Conservation (phyloP, 1,284 basidiomycete species). For the Microbotryum saponariae region DNA sequence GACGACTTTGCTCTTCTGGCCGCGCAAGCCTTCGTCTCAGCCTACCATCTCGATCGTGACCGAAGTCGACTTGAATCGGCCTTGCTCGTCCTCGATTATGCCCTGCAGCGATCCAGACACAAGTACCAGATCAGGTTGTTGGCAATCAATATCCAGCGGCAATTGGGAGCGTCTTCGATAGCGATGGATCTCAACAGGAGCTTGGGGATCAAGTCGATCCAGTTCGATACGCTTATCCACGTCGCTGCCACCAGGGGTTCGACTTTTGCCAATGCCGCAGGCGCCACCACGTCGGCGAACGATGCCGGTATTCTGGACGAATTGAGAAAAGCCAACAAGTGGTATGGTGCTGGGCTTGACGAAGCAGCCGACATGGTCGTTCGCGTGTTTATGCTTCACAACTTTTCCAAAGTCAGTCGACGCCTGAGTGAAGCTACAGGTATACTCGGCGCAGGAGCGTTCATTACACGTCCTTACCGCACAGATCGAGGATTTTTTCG, state of each 20-base stretch:
- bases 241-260: slow-evolving; percentile 65
- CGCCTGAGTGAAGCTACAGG: slow-evolving; percentile 33
- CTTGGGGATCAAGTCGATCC: slow-evolving; percentile 69
- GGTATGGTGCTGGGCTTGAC: slow-evolving; percentile 16
- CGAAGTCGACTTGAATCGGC: slow-evolving; percentile 58
- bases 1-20: slow-evolving; percentile 75
- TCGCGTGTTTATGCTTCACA: slow-evolving; percentile 35
- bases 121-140: slow-evolving; percentile 66
- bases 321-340: slow-evolving; percentile 1
- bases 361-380: slow-evolving; percentile 41
- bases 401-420: slow-evolving; percentile 30
- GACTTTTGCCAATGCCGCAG: slow-evolving; percentile 53
- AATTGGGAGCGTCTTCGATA: slow-evolving; percentile 58
- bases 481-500: slow-evolving; percentile 73
- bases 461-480: slow-evolving; percentile 64
- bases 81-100: slow-evolving; percentile 60
- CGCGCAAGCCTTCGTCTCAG: slow-evolving; percentile 48
- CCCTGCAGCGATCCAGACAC: slow-evolving; percentile 61
- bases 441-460: slow-evolving; percentile 68
- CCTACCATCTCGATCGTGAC: slow-evolving; percentile 36
- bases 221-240: slow-evolving; percentile 76
- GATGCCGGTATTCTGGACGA: slow-evolving; percentile 56
- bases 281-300: slow-evolving; percentile 35
- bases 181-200: slow-evolving; percentile 66
- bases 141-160: slow-evolving; percentile 66